These are phyloP conservation scores for Eucalyptus marginata DNA, from an alignment of 345 rosid genomes.

Conservation along the genomic window DNA sequence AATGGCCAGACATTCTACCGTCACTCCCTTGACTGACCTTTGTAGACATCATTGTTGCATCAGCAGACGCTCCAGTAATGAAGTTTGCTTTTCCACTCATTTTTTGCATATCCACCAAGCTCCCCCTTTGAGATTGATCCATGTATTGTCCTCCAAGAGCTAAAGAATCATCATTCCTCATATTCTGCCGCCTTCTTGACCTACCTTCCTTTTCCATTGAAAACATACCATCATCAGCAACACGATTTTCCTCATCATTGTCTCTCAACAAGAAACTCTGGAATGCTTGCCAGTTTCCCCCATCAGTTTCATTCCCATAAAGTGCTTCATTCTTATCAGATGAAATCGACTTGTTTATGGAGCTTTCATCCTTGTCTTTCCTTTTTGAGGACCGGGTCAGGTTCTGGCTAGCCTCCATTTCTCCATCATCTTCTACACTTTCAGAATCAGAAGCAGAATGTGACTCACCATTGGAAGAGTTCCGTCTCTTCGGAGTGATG, in stretches of 20 bases:
- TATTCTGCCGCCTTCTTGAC: conserved; percentile 34
- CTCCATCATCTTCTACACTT: conserved; percentile 30
- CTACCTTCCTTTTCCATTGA: conserved; percentile 49
- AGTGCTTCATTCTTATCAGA: conserved; percentile 17
- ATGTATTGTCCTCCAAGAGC: conserved; percentile 26
- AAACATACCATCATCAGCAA: conserved; percentile 26
- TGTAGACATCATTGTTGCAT: conserved; percentile 36
- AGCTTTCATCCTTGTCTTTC: conserved; percentile 6
- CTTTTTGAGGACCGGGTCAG: conserved; percentile 22
- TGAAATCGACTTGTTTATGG: conserved; percentile 7
- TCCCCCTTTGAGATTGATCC: conserved; percentile 30
- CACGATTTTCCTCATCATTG: conserved; percentile 60
- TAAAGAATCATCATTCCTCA: conserved; percentile 46
- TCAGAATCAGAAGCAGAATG: conserved; percentile 39
- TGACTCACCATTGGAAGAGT: conserved; percentile 49
- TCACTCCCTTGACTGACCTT: conserved; percentile 15
- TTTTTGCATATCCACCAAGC: conserved; percentile 19
- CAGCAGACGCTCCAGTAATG: conserved; percentile 36
- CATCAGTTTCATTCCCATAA: conserved; percentile 39
- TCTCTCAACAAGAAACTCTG: conserved; percentile 66
- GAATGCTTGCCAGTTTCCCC: conserved; percentile 87
- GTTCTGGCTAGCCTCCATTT: conserved; percentile 6
- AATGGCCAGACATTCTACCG: conserved; percentile 19
- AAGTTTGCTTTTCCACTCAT: conserved; percentile 34
- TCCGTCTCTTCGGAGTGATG: conserved; percentile 52